Base-by-base conservation (phyloP, 2,329 filamentous ascomycete genomes). In the Parastagonospora nodorum region DNA sequence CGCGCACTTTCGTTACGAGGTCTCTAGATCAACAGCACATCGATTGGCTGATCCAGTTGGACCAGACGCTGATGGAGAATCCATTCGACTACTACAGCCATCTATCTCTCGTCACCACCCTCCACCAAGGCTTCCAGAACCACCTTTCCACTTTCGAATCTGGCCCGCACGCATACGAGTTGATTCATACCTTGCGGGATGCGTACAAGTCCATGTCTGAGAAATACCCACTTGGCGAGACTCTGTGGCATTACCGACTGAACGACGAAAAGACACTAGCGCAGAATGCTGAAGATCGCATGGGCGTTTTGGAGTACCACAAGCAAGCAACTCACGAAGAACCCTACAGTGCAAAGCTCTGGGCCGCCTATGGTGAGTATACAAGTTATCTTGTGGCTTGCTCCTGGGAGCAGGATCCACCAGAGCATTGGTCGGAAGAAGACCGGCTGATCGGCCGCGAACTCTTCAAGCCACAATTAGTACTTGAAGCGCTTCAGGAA, bases 361-460 rank as follows among this genome's bases (percentile, higher is more conserved):
- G 90, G 90, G 81, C 86, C 52, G 82, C 85, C 27, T 93, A 92
- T 68, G 90, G 87, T 72, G 86, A 92, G 63, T 93, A 88, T 74
- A 85, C 92, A 56, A 87, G 87, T 80, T 82, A 83, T 15, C 84
- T 92, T 9, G 87, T 89, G 71, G 80, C 80, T 44, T 83, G 84
- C 58, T 85, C 84, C 62, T 84, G 87, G 69, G 81, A 80, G 50
- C 73, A 75, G 46, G 79, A 82, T 8, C 66, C 68, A 6, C 71
- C 70, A 27, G 69, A 73, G 45, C 65, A 69, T 24, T 81, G 78
- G 83, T 75, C 85, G 6, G 81, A 85, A 27, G 88, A 92, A 27
- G 89, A 92, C 60, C 84, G 84, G 63, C 75, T 82, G 43, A 77
- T 89, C 51, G 89, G 86, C 43, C 83, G 84, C 61, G 87, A 92